Percentiles rank a stretch among this genome's conserved stretches.
Conservation (phyloP, 768 basidiomycete species). For the Daedalea quercina region DNA sequence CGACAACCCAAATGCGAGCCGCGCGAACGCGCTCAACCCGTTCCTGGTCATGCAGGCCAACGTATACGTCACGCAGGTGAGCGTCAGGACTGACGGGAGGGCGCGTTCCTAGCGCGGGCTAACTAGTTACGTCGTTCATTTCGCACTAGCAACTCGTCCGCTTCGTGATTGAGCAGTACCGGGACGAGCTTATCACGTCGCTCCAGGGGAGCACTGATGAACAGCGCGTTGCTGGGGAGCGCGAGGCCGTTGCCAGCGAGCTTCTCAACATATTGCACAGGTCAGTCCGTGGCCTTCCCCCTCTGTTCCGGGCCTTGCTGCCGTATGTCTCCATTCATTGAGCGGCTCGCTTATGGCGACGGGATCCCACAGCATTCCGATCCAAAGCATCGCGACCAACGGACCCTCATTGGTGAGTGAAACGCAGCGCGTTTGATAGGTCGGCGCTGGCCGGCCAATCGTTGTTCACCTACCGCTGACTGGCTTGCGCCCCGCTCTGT, state of each 20-base stretch:
- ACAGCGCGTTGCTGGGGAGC: conserved; percentile 57
- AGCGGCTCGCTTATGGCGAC: conserved; percentile 2
- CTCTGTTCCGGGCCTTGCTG: neutral
- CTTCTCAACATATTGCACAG: conserved; percentile 81
- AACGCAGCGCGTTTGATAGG: neutral
- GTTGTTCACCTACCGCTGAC: neutral
- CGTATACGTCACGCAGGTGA: conserved; percentile 85
- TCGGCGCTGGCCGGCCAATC: neutral
- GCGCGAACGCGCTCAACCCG: conserved; percentile 80
- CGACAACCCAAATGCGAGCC: conserved; percentile 82
- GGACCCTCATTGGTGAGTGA: conserved; percentile 64
- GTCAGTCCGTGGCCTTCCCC: conserved; percentile 28
- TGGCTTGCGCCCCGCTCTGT: conserved; percentile 7
- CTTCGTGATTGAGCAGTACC: conserved; percentile 88
- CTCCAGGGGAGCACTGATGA: conserved; percentile 63
- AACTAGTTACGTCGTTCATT: neutral
- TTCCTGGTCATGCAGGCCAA: conserved; percentile 92
- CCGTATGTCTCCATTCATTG: neutral
- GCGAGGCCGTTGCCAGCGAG: conserved; percentile 83
- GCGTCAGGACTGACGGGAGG: conserved; percentile 8
- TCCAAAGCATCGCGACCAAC: conserved; percentile 87
- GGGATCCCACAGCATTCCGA: conserved; percentile 60
- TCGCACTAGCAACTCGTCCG: conserved; percentile 77
- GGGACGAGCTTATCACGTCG: conserved; percentile 72
- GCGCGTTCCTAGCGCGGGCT: conserved; percentile 3